Base-by-base conservation (phyloP, 208 protist species). In the Angomonas desouzai region DNA sequence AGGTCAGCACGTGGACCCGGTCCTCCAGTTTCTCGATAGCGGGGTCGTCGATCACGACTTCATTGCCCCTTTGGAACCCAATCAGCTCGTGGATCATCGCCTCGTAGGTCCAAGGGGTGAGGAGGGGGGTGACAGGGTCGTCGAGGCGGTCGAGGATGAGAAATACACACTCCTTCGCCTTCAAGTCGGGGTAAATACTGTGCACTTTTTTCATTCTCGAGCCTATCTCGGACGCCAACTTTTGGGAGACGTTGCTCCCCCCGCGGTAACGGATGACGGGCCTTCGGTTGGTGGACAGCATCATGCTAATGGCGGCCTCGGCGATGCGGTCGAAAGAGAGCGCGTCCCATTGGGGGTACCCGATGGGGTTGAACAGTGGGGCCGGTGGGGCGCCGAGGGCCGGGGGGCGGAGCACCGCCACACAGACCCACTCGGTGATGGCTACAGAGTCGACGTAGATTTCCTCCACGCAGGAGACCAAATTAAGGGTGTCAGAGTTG, bases 91-190 rank as follows among this genome's bases (percentile, higher is more conserved):
- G 96, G 48, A 99, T 91, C 98, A 99, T 99, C 9, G 98, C 95
- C 79, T 99, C 97, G 79, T 99, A 99, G 16, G 98, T 99, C 98
- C 98, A 99, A 66, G 98, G 97, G 62, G 86, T 97, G 25, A 99
- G 82, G 45, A 99, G 79, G 40, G 98, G 98, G 1, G 98, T 99
- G 2, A 99, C 72, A 11, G 97, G 96, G 72, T 99, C 98, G 66
- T 96, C 89, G 74, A 76, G 84, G 61, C 92, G 84, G 64, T 97
- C 87, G 3, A 96, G 55, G 48, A 97, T 75, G 22, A 95, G 49
- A 25, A 96, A 74, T 13, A 94, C 79, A n/a, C 79, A 89, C 32
- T 94, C 89, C 13, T 78, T 78, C 22, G 83, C 72, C 66, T 77
- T 85, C 30, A 96, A 75, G 72, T 97, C 87, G 55, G 87, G 76